Evolutionary conservation across 257 asterid species (phyloP), one percentile per base, ranked within the genome.

Genomic region (Verbena officinalis): DNA sequence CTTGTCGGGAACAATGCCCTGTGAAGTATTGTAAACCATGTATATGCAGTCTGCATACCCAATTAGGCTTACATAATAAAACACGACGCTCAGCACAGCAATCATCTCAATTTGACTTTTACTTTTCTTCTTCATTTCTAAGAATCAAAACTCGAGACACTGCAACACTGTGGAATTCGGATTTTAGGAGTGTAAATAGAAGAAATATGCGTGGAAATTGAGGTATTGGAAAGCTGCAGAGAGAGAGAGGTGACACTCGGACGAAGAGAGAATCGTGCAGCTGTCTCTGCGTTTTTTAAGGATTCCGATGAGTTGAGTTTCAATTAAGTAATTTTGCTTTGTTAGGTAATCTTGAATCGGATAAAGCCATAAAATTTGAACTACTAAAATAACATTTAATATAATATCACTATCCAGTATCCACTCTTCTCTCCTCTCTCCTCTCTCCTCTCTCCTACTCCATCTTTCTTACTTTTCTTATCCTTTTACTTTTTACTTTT

Each of bases 381-480:
- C n/a, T n/a, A n/a, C n/a, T n/a, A n/a, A n/a, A n/a, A n/a, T n/a
- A n/a, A n/a, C n/a, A n/a, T n/a, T n/a, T n/a, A n/a, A n/a, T n/a
- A n/a, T n/a, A n/a, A n/a, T n/a, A n/a, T 27, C 74, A 31, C 51
- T 67, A 33, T 75, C 70, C 80, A 57, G 44, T 72, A 0, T 63
- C 69, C 9, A 15, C 76, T 58, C 58, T 75, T 64, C 83, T 90
- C 73, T 80, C 90, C 96, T 90, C 65, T 79, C 84, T 14, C 95
- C 99, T 78, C 90, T 93, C 15, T 97, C 99, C 81, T 90, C 89
- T 0, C 72, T 82, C 74, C 94, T 81, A 58, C 85, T 30, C 81
- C 81, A 82, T 87, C 92, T 73, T 67, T 90, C 82, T 78, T 90
- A 77, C 60, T 68, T 80, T 74, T 86, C 88, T 83, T 91, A 55